These are phyloP conservation scores for Cardamine occulta DNA, from an alignment of 345 rosid genomes.

Conservation along the genomic window DNA sequence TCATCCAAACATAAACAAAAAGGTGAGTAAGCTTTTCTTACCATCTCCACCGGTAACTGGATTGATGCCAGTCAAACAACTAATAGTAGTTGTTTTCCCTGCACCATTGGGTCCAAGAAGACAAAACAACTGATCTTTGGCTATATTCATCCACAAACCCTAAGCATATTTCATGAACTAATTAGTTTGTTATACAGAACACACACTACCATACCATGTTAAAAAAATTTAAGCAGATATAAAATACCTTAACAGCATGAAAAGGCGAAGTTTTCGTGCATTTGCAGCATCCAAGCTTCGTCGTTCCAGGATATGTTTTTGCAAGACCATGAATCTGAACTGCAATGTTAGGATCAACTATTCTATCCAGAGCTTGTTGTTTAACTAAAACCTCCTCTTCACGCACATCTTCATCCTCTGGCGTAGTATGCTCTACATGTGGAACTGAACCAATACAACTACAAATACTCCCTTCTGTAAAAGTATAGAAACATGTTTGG, in stretches of 20 bases:
- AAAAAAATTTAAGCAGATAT: no score
- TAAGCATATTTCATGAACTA: constrained; percentile 25
- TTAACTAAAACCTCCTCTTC: constrained; percentile 76
- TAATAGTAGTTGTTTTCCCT: constrained; percentile 88
- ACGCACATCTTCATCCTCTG: constrained; percentile 85
- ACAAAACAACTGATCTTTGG: constrained; percentile 87
- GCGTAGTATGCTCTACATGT: constrained; percentile 51
- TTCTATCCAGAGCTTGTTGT: constrained; percentile 51
- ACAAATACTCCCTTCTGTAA: constrained; percentile 83
- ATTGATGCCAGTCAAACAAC: constrained; percentile 82
- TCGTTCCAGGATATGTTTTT: constrained; percentile 77
- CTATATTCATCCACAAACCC: constrained; percentile 86
- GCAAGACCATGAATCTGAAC: constrained; percentile 80
- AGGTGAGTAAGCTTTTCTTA: constrained; percentile 42
- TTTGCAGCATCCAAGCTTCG: constrained; percentile 62
- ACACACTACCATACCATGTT: no score
- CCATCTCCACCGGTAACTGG: constrained; percentile 85
- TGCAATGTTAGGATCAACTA: constrained; percentile 62
- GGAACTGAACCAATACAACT: constrained; percentile 72
- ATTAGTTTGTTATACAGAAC: no score
- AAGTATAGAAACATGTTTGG: constrained; percentile 16
- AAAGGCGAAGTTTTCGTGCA: constrained; percentile 75
- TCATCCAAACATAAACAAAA: background rate
- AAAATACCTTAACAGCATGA: constrained; percentile 50
- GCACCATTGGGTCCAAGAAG: constrained; percentile 97